These are phyloP conservation scores for Saccharomycopsis crataegensis DNA, from an alignment of 1,139 yeast species.

Conservation along the genomic window DNA sequence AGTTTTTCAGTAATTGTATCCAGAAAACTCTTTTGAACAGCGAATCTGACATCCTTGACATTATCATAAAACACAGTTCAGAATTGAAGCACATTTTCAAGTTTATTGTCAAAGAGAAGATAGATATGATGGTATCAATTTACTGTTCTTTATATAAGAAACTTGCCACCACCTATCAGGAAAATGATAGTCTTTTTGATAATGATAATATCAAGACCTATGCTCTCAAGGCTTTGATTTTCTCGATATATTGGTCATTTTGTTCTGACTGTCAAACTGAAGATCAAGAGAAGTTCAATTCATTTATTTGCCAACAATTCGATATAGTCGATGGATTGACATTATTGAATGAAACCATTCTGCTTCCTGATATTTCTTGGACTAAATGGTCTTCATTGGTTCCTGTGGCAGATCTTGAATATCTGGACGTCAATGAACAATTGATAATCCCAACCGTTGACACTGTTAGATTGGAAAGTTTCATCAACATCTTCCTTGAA, in stretches of 20 bases:
- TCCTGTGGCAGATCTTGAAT: conserved; percentile 44
- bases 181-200: conserved; percentile 22
- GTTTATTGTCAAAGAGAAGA: conserved; percentile 10
- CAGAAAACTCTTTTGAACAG: neutral
- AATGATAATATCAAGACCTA: conserved; percentile 26
- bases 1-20: neutral
- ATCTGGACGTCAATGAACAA: conserved; percentile 55
- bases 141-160: conserved; percentile 1
- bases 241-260: conserved; percentile 61
- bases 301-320: conserved; percentile 25
- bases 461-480: conserved; percentile 58
- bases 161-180: neutral
- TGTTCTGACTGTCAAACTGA: conserved; percentile 47
- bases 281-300: conserved; percentile 37
- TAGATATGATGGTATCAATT: conserved; percentile 5
- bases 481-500: conserved; percentile 50
- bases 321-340: conserved; percentile 13
- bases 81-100: conserved; percentile 12
- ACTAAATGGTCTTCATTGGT: conserved; percentile 39
- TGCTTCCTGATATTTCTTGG: conserved; percentile 46
- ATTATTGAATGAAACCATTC: conserved; percentile 40
- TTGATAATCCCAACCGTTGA: conserved; percentile 75
- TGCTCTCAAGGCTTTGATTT: conserved; percentile 33
- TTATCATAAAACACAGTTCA: neutral
- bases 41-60: neutral